phyloP scores from a whole-genome alignment of 192 early-diverging fungal species.

The Backusella macrospora region DNA sequence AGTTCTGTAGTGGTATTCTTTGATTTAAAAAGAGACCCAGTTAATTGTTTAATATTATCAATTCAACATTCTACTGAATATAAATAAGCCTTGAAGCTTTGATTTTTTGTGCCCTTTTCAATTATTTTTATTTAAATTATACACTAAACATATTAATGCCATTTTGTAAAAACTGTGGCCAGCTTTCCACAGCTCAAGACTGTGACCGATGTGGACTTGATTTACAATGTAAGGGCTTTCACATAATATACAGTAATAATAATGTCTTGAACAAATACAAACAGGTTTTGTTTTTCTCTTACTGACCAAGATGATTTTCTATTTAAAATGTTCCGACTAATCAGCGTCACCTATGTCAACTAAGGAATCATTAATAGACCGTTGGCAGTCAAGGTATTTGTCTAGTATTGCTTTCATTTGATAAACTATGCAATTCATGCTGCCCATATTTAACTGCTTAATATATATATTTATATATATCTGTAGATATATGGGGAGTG shows the following conservation, averaged over 20 bases:
- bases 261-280: neutral
- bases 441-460: neutral
- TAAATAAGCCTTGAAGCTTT: neutral
- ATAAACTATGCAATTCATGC: neutral
- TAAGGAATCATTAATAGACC: constrained; percentile 22
- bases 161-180: constrained; percentile 18
- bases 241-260: neutral
- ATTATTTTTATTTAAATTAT: neutral
- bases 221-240: constrained; percentile 1
- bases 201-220: constrained; percentile 13
- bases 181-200: constrained; percentile 1
- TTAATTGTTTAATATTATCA: constrained; percentile 13
- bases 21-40: constrained; percentile 3
- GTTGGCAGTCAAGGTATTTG: constrained; percentile 35
- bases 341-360: neutral
- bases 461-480: neutral
- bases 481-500: constrained; percentile 20
- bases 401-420: neutral
- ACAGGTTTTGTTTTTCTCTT: neutral
- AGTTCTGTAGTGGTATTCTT: neutral
- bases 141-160: neutral
- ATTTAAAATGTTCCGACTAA: constrained; percentile 14
- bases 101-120: constrained; percentile 1
- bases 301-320: neutral
- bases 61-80: neutral